Conservation (phyloP, 495 filamentous ascomycete species). For the Aspergillus cavernicola region DNA sequence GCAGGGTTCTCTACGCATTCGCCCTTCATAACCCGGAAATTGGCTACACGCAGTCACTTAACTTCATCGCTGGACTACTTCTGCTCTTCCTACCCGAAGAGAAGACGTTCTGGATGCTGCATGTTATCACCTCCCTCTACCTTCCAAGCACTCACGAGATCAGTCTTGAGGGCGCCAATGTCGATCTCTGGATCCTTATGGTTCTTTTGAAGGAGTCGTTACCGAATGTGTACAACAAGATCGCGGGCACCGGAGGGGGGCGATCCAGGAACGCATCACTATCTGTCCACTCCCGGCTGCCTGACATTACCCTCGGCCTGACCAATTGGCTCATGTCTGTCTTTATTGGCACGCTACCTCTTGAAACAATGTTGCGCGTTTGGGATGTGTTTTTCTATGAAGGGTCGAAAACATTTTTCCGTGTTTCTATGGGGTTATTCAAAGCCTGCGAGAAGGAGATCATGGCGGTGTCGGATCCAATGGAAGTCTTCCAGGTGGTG, state of each 20-base stretch:
- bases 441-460: conserved; percentile 85
- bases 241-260: conserved; percentile 69
- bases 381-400: conserved; percentile 98
- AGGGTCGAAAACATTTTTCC: conserved; percentile 91
- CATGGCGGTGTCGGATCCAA: conserved; percentile 73
- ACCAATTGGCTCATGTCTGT: conserved; percentile 99
- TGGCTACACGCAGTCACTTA: conserved; percentile 95
- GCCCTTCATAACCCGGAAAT: conserved; percentile 83
- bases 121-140: conserved; percentile 83
- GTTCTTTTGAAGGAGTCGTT: conserved; percentile 73
- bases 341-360: conserved; percentile 88
- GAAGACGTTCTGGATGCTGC: conserved; percentile 90
- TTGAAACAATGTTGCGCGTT: conserved; percentile 84
- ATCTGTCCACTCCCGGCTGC: conserved; percentile 59
- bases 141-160: conserved; percentile 91
- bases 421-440: conserved; percentile 87
- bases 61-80: conserved; percentile 95
- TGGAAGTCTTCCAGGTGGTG: conserved; percentile 95
- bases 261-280: conserved; percentile 35
- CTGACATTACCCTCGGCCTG: conserved; percentile 86
- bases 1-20: conserved; percentile 85
- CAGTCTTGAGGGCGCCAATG: conserved; percentile 86
- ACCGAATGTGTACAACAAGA: conserved; percentile 82
- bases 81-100: conserved; percentile 90
- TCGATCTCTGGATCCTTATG: conserved; percentile 95